Evolutionary conservation across 768 basidiomycete genomes (phyloP), one percentile per base, ranked within the genome.

Genomic region (Hygrocybe coccinea): DNA sequence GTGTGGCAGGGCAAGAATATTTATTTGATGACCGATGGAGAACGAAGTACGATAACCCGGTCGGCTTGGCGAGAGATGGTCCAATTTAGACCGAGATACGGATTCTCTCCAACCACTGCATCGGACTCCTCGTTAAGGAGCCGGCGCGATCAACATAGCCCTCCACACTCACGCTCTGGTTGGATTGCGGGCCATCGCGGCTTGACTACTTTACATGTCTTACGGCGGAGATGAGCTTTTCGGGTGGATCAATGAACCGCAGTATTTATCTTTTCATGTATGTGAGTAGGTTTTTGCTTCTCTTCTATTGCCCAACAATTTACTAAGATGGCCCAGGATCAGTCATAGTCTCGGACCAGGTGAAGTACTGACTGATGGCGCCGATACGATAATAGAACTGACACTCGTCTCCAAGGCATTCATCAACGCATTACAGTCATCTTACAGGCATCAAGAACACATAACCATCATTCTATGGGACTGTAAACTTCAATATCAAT

Each of bases 1-100:
- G 80, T 91, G 0, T 89, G 87, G 87, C 65, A 59, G 5, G 74
- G 67, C 33, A 82, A 80, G 66, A 71, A 82, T 52, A 60, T 91
- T 2, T 91, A 78, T 62, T 52, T 89, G 12, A 52, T 56, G 8
- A 65, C 65, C 21, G 50, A 57, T 15, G 62, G 67, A 2, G 50
- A 60, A 34, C 61, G 77, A 43, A 57, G 69, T 21, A 56, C 59
- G 2, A 61, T 86, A 34, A 65, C 74, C 21, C 74, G 75, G 44
- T 65, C 74, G 43, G 59, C 63, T 12, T 89, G 87, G 86, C 63
- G 63, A 52, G 54, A 69, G 21, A 72, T 74, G 21, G 86, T 84
- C 25, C 75, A 78, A 44, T 85, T 80, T 67, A 67, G 64, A 52
- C 69, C 71, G 3, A 57, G 39, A 24, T 37, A 43, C 2, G 17